Percentiles rank a stretch among this genome's conserved stretches.
phyloP scores from a whole-genome alignment of 139 green algal species.

The Micromonas commoda region DNA sequence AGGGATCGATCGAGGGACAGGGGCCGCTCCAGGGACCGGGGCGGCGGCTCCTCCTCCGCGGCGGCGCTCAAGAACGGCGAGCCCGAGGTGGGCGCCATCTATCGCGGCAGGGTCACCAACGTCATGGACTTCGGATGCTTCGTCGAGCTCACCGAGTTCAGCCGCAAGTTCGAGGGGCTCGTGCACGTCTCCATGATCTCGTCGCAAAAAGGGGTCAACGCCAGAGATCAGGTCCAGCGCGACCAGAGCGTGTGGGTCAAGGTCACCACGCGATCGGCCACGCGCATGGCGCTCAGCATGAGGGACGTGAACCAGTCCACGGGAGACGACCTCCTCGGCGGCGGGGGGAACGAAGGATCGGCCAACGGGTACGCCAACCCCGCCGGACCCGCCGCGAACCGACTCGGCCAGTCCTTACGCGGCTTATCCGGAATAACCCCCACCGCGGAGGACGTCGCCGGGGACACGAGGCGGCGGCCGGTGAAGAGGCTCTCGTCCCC shows the following conservation, averaged over 20 bases:
- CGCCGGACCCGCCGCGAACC: conserved; percentile 13
- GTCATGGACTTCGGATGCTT: conserved; percentile 96
- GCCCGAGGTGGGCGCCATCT: conserved; percentile 46
- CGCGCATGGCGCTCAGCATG: conserved; percentile 75
- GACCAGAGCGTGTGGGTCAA: conserved; percentile 55
- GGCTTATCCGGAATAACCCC: conserved; percentile 78
- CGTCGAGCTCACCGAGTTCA: conserved; percentile 77
- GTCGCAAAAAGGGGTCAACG: conserved; percentile 50
- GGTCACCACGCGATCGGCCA: conserved; percentile 66
- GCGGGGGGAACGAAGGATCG: neutral
- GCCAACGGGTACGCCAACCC: conserved; percentile 38
- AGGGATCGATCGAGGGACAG: conserved; percentile 17
- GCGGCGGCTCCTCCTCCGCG: neutral
- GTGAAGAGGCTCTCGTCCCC: conserved; percentile 59
- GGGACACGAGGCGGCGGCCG: conserved; percentile 37
- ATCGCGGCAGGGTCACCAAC: conserved; percentile 59
- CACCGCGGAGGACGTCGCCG: conserved; percentile 40
- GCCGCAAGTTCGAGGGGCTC: conserved; percentile 70
- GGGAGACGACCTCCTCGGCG: conserved; percentile 61
- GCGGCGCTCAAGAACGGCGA: conserved; percentile 13
- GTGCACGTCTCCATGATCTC: conserved; percentile 87
- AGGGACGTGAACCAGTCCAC: conserved; percentile 90
- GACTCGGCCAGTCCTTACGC: conserved; percentile 39
- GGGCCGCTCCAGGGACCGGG: conserved; percentile 6
- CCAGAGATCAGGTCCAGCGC: conserved; percentile 66